Conservation (phyloP, 192 early-diverging fungal species). For the Gryganskiella cystojenkinii region DNA sequence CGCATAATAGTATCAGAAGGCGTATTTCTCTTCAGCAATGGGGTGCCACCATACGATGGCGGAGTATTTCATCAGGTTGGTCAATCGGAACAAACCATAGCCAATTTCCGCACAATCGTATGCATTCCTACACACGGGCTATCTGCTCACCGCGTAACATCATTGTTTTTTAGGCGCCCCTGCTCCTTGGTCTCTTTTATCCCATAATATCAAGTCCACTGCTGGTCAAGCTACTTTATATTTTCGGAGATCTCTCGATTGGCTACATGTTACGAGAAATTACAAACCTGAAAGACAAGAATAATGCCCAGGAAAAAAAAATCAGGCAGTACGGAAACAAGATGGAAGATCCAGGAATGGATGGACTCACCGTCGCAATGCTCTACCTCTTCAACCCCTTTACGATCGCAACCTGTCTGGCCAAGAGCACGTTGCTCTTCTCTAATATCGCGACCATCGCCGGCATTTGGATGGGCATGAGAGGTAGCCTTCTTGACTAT, state of each 20-base stretch:
- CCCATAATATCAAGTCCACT: slow-evolving; percentile 65
- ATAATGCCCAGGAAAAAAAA: slow-evolving; percentile 17
- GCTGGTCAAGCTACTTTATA: slow-evolving; percentile 66
- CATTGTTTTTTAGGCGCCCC: slow-evolving; percentile 64
- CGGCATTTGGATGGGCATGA: slow-evolving; percentile 74
- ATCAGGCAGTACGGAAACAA: slow-evolving; percentile 27
- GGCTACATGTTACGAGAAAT: slow-evolving; percentile 72
- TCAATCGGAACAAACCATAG: too few species aligned
- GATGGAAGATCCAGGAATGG: slow-evolving; percentile 30
- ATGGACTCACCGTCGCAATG: slow-evolving; percentile 26
- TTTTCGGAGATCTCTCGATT: slow-evolving; percentile 70
- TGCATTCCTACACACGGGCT: background rate
- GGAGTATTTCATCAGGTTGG: slow-evolving; percentile 89
- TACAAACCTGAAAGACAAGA: slow-evolving; percentile 45
- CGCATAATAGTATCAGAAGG: slow-evolving; percentile 92
- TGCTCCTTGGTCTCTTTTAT: slow-evolving; percentile 80
- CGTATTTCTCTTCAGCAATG: slow-evolving; percentile 76
- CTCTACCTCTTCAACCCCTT: slow-evolving; percentile 88
- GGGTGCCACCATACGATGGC: slow-evolving; percentile 88
- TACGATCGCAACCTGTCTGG: slow-evolving; percentile 78
- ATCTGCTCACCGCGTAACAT: background rate
- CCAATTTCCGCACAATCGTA: background rate
- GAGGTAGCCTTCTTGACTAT: slow-evolving; percentile 41
- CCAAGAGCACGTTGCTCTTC: slow-evolving; percentile 79
- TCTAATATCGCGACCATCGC: slow-evolving; percentile 80